A percentile compares a stretch with the other conserved stretches of the same genome.
Conservation (phyloP, 257 asterid species). For the Sherardia arvensis region DNA sequence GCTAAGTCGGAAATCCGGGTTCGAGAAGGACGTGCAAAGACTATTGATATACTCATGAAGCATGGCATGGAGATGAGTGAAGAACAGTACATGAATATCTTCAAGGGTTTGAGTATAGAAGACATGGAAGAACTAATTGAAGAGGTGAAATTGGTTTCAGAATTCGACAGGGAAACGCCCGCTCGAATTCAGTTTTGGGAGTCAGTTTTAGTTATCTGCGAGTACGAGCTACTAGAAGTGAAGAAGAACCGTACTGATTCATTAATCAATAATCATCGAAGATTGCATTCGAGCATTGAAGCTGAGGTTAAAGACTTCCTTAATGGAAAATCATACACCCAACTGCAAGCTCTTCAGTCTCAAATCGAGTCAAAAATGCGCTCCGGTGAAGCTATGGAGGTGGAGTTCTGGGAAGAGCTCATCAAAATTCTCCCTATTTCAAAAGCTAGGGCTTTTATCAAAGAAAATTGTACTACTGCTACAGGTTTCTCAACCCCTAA, state of each 20-base stretch:
- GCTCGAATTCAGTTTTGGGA: conserved; percentile 80
- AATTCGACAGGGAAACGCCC: conserved; percentile 82
- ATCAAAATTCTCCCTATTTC: conserved; percentile 64
- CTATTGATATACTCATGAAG: conserved; percentile 78
- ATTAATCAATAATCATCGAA: background rate
- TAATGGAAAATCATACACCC: conserved; percentile 1
- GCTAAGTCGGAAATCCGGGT: conserved; percentile 74
- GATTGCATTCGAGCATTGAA: background rate
- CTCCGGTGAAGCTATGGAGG: conserved; percentile 72
- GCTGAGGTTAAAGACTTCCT: background rate
- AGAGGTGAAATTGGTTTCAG: conserved; percentile 84
- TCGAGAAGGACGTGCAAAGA: conserved; percentile 86
- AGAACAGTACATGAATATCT: conserved; percentile 59
- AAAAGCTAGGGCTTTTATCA: conserved; percentile 84
- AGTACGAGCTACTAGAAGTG: background rate
- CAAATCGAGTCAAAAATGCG: conserved; percentile 73
- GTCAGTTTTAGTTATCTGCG: conserved; percentile 22
- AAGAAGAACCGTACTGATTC: background rate
- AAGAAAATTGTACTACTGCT: conserved; percentile 64
- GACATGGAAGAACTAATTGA: conserved; percentile 91
- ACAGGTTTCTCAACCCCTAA: conserved; percentile 32
- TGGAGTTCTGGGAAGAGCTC: conserved; percentile 83
- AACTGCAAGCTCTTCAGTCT: conserved; percentile 43
- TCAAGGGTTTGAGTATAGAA: conserved; percentile 76
- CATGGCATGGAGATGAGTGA: conserved; percentile 32